Percentiles rank a stretch among this genome's conserved stretches.
Conservation (phyloP, 805 yeast species). For the Grigorovia jiainica region DNA sequence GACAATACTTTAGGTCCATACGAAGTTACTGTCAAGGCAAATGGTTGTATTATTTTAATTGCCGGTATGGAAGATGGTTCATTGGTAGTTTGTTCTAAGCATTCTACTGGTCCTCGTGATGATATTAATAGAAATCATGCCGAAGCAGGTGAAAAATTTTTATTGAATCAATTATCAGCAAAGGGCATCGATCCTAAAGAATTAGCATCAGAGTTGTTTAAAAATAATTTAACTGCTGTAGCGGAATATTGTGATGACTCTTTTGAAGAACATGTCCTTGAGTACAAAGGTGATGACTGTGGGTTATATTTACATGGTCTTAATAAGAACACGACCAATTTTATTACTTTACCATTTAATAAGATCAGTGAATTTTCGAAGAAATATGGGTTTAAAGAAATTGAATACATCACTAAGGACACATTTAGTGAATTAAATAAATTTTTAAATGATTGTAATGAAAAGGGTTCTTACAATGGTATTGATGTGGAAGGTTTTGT, state of each 20-base stretch:
- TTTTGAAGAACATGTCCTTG: constrained; percentile 89
- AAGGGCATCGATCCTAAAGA: constrained; percentile 34
- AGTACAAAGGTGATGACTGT: constrained; percentile 52
- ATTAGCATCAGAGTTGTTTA: constrained; percentile 48
- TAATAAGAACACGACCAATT: constrained; percentile 55
- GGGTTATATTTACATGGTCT: constrained; percentile 90
- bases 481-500: constrained; percentile 91
- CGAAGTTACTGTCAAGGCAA: constrained; percentile 73
- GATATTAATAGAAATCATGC: constrained; percentile 63
- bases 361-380: constrained; percentile 52
- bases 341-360: constrained; percentile 55
- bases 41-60: constrained; percentile 85
- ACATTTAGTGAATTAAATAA: constrained; percentile 34
- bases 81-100: constrained; percentile 81
- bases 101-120: constrained; percentile 64
- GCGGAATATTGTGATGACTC: constrained; percentile 87
- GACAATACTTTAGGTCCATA: constrained; percentile 63
- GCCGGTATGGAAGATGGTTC: constrained; percentile 71
- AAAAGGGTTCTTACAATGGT: constrained; percentile 61
- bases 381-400: constrained; percentile 60
- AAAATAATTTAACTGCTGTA: constrained; percentile 64
- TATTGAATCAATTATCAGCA: constrained; percentile 42
- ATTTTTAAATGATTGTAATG: constrained; percentile 47
- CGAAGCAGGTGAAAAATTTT: constrained; percentile 50
- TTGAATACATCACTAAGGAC: constrained; percentile 37